Conservation (phyloP, 805 yeast species). For the Cyberlindnera mississippiensis region DNA sequence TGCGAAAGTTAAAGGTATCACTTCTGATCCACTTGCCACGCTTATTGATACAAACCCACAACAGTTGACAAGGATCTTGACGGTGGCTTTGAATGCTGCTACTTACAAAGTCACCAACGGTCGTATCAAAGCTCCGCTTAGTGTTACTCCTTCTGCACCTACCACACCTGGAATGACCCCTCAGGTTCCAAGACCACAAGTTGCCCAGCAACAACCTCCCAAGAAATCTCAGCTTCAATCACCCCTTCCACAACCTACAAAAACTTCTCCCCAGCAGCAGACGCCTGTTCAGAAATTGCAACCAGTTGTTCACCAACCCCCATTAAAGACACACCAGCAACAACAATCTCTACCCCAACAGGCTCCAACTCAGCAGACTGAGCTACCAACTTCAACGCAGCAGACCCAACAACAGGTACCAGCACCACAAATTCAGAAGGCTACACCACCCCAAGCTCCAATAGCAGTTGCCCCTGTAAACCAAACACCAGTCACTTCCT, state of each 20-base stretch:
- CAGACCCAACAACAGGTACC: background rate
- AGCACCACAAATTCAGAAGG: background rate
- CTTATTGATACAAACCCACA: conserved; percentile 78
- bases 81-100: conserved; percentile 77
- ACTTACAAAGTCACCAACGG: conserved; percentile 59
- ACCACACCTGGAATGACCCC: conserved; percentile 15
- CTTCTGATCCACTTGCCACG: conserved; percentile 73
- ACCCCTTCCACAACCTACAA: conserved; percentile 1
- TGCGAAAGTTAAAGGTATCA: conserved; percentile 79
- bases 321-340: background rate
- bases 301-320: background rate
- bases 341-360: background rate
- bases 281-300: background rate
- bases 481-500: too few relatives aligned
- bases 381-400: background rate
- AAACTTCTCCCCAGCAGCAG: background rate
- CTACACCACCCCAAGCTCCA: background rate
- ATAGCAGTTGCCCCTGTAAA: too few relatives aligned
- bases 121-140: conserved; percentile 41
- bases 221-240: conserved; percentile 2
- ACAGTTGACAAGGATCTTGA: conserved; percentile 72
- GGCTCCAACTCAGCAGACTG: background rate
- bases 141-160: conserved; percentile 24
- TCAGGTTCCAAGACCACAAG: background rate
- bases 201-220: background rate